Evolutionary conservation across 305 asterid species (phyloP), one percentile per base, ranked within the genome.

Genomic region (Solanum hybrid): DNA sequence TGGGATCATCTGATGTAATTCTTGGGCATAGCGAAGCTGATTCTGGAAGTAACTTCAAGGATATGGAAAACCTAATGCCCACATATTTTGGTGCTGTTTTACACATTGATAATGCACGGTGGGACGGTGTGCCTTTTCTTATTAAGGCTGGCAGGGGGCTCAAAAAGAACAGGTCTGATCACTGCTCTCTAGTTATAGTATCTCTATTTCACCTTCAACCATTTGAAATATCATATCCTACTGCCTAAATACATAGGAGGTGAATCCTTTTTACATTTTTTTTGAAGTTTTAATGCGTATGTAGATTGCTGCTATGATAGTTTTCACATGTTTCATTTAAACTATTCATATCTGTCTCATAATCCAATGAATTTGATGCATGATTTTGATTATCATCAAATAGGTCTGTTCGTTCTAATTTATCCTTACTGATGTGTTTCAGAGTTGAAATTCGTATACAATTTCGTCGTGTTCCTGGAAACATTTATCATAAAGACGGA

Each of bases 61-160:
- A 79, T 85, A 26, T 46, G 76, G 71, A 86, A 29, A 88, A 89
- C 35, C 89, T 37, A 64, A 88, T 91, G 12, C 93, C 95, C 64
- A 91, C 92, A 20, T 93, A 91, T 88, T 92, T 93, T 87, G 94
- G 94, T 75, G 93, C 94, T 91, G 94, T 93, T 76, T 78, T 92
- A 40, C 89, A 86, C 92, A 91, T 93, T 87, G 92, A 92, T 88
- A 92, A 92, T 91, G 95, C 95, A 14, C 95, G 92, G 29, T 93
- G 95, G 94, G 95, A 93, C 69, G 94, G 94, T 75, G 94, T 92
- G 34, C 95, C 94, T 35, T 92, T 93, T 91, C 87, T 93, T 69
- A 93, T 93, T 27, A 93, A 92, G 91, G 94, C 93, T 60, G 95
- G 95, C 88, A 88, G 91, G 84, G 94, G 93, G 80, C 94, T 93